Percentiles rank a stretch among this genome's conserved stretches.
Evolutionary conservation across 2,329 filamentous ascomycete species (phyloP).

Genomic region (Thelonectria blattea): DNA sequence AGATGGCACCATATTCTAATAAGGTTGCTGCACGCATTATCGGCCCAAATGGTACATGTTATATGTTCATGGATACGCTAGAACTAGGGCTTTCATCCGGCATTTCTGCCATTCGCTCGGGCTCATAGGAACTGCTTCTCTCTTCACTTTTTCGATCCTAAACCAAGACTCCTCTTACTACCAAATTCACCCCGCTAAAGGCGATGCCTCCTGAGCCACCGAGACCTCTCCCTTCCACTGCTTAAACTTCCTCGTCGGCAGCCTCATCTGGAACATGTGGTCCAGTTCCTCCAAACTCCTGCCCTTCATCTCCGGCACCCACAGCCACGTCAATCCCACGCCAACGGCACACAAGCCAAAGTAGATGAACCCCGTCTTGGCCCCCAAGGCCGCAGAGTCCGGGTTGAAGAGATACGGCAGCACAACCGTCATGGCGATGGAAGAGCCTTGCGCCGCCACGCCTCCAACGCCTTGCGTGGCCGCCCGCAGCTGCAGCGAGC

Average conservation of each 20-base stretch:
- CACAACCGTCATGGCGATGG: conserved; percentile 34
- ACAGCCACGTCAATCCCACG: background rate
- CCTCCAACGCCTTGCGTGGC: conserved; percentile 46
- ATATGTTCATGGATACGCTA: too few relatives aligned
- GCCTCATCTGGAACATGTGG: conserved; percentile 51
- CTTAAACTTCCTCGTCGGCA: conserved; percentile 46
- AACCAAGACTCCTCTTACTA: too few relatives aligned
- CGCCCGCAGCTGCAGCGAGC: conserved; percentile 22
- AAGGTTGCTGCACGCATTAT: too few relatives aligned
- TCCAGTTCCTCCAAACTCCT: conserved; percentile 59
- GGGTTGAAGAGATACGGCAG: conserved; percentile 12
- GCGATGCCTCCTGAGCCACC: background rate
- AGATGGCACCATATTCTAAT: too few relatives aligned
- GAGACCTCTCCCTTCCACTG: background rate
- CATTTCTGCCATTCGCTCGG: too few relatives aligned
- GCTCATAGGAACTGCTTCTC: too few relatives aligned
- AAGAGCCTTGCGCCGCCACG: conserved; percentile 45
- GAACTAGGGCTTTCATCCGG: too few relatives aligned
- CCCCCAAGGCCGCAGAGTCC: background rate
- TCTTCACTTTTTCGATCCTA: too few relatives aligned
- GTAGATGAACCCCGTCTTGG: background rate
- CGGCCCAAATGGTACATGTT: too few relatives aligned
- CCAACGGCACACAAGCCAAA: background rate
- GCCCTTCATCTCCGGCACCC: conserved; percentile 53
- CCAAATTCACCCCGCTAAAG: background rate